Conservation (phyloP, 139 green algal species). For the Chlamydomonas sp. region DNA sequence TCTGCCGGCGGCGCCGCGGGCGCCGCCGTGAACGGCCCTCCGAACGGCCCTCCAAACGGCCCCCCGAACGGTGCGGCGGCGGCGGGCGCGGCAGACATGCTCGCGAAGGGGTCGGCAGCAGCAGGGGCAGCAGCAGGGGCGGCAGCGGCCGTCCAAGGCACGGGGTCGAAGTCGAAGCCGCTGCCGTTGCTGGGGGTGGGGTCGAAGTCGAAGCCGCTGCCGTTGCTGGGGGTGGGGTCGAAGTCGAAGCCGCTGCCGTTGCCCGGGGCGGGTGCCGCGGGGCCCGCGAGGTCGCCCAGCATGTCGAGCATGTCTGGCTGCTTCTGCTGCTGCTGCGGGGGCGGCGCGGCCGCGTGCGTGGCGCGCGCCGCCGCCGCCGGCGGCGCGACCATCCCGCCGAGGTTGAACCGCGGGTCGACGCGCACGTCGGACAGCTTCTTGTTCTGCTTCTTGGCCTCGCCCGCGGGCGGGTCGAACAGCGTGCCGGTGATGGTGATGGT, state of each 20-base stretch:
- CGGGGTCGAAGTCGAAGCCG: not conserved
- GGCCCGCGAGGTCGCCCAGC: not conserved
- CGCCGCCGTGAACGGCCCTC: not conserved
- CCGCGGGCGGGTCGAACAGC: conserved; percentile 2
- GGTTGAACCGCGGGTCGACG: conserved; percentile 67
- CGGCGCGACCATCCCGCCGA: conserved; percentile 52
- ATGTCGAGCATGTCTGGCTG: not conserved
- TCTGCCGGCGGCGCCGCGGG: not conserved
- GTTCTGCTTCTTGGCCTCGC: conserved; percentile 17
- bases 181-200: not conserved
- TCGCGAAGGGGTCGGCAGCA: not conserved
- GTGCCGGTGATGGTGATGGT: not conserved
- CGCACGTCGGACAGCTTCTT: conserved; percentile 72
- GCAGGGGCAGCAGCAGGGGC: not conserved
- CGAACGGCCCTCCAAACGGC: not conserved
- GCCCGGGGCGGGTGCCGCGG: not conserved
- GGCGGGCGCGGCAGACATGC: too few species aligned
- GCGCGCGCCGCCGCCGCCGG: not conserved
- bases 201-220: not conserved
- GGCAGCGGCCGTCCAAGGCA: too few species aligned
- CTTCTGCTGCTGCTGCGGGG: not conserved
- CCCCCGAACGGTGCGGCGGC: not conserved
- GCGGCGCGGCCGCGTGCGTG: not conserved
- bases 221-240: not conserved
- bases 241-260: not conserved